Percentiles rank a stretch among this genome's conserved stretches.
phyloP scores from a whole-genome alignment of 164 flowering plant genomes.

The Vitis rupestris region DNA sequence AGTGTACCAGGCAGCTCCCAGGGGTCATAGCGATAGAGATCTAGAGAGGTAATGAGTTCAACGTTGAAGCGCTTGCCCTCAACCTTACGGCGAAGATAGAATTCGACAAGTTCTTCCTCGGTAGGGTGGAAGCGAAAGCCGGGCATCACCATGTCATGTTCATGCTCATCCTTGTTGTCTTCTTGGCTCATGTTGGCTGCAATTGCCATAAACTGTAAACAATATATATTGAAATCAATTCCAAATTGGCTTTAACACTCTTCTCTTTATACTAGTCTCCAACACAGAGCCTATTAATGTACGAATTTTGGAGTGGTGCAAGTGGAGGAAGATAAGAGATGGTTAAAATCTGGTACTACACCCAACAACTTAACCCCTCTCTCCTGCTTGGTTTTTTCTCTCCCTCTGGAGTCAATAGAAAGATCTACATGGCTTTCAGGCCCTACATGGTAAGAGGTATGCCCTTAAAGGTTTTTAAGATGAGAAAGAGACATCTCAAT shows the following conservation, averaged over 20 bases:
- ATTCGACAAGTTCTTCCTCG: constrained; percentile 94
- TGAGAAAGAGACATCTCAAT: constrained; percentile 54
- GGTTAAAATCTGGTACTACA: constrained; percentile 20
- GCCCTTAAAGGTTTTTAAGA: constrained; percentile 37
- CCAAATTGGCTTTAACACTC: background rate
- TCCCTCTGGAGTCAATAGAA: constrained; percentile 21
- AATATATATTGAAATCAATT: background rate
- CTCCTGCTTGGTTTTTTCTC: background rate
- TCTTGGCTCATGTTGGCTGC: constrained; percentile 32
- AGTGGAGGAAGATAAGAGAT: constrained; percentile 22
- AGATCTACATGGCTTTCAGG: constrained; percentile 54
- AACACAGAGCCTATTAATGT: background rate
- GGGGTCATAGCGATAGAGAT: constrained; percentile 96
- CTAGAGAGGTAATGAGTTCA: constrained; percentile 89
- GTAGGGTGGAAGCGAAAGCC: constrained; percentile 98
- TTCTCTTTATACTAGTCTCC: constrained; percentile 1
- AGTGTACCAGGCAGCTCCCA: constrained; percentile 96
- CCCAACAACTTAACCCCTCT: background rate
- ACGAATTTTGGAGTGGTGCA: constrained; percentile 16
- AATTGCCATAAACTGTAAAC: constrained; percentile 44
- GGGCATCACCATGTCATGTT: constrained; percentile 93
- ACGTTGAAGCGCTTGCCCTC: constrained; percentile 94
- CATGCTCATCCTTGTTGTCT: constrained; percentile 47
- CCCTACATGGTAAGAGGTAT: constrained; percentile 34
- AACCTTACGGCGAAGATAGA: constrained; percentile 97